Base-by-base conservation (phyloP, 768 basidiomycete species). In the Dendrothele bispora region DNA sequence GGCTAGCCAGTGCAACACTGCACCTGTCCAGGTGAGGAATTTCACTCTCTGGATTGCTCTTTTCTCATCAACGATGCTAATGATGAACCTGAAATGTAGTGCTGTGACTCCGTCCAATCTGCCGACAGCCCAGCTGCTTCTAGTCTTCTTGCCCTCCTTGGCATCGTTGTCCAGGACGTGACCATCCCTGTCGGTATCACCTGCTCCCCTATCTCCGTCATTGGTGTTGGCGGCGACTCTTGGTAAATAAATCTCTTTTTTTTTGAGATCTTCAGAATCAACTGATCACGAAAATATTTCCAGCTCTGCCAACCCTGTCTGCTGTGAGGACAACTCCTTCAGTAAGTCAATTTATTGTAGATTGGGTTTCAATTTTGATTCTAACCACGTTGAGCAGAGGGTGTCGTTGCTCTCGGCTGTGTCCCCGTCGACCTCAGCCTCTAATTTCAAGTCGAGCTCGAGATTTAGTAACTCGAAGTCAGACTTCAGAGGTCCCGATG, bases 361-460 rank as follows among this genome's bases (percentile, higher is more conserved):
- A 25, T 46, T 27, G 50, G 40, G 34, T 46, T 43, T 25, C 25
- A 0, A n/a, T 20, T 7, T 15, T 5, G 4, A 25, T 43, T 12
- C 22, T 43, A 25, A 15, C 4, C n/a, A 11, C n/a, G 24, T 14
- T 29, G 27, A 3, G 15, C 12, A 45, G 39, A 35, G 21, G 37
- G 59, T 45, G 27, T 61, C 52, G 38, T 56, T 53, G 34, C 40
- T 21, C 37, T 50, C 14, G 48, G 48, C 36, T 50, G 48, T 35
- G 37, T 44, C 34, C 48, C 48, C 8, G 39, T 50, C n/a, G 29
- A 22, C 8, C 30, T 42, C 34, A 30, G 18, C 17, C 8, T 39
- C 22, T 24, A 27, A 20, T n/a, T n/a, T n/a, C n/a, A n/a, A n/a
- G n/a, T n/a, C n/a, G n/a, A n/a, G n/a, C n/a, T n/a, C n/a, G n/a